Evolutionary conservation across 2,329 filamentous ascomycete species (phyloP), one percentile per base, ranked within the genome.

Genomic region (Aspergillus bombycis): DNA sequence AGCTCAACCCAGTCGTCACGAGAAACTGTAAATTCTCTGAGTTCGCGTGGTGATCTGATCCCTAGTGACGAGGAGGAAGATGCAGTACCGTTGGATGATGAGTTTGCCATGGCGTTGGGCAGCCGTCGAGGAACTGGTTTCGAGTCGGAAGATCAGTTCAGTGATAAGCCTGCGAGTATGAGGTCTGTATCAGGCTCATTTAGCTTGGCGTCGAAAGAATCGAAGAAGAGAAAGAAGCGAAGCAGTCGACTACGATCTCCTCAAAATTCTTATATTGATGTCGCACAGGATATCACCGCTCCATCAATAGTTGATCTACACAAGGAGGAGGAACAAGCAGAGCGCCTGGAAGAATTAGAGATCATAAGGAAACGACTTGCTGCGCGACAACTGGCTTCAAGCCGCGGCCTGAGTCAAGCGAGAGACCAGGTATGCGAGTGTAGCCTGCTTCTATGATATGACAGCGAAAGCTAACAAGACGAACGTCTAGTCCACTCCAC

Each of bases 11-110:
- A 88, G 16, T 90, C 88, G 5, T 96, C 93, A 14, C 90, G 90
- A 46, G 90, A 90, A 67, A 97, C 94, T 0, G 91, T 88, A 32
- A 93, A 94, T 74, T 97, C 94, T 7, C 88, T 91, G 67, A 91
- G 94, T 71, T 97, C 93, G 12, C 84, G 94, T 54, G 93, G 93
- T 2, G 94, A 98, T 78, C 82, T 98, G 14, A 95, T 97, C 69
- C 93, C 93, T 0, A 97, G 93, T 71, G 93, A 96, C 72, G 93
- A 94, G 59, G 93, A 96, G 67, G 94, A 96, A 75, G 94, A 98
- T 78, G 94, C 94, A 0, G 88, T 97, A n/a, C 92, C 93, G 14
- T 80, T 98, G 21, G 92, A 94, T 71, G 94, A 97, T 74, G 94
- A 97, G 73, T 96, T 98, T 70, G 92, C 93, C 3, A 89, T 96